Evolutionary conservation across 495 filamentous ascomycete species (phyloP).

Genomic region (Saxispiralis lemnorum): DNA sequence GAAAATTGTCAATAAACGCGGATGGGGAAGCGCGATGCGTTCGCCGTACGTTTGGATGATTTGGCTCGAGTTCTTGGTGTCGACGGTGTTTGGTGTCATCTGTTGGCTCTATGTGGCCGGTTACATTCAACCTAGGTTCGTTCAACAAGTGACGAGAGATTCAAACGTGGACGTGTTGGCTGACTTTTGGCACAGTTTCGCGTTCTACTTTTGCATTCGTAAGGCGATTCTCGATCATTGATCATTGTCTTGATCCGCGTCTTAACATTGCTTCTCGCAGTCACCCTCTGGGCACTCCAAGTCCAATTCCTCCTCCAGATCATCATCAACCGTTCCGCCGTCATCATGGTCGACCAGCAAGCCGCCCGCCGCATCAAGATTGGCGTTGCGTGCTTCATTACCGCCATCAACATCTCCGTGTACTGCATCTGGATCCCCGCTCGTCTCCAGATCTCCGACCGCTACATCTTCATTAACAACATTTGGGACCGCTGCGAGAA

Average conservation of each 20-base stretch:
- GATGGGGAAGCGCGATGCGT: slow-evolving; percentile 7
- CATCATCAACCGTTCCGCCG: slow-evolving; percentile 31
- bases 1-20: not conserved
- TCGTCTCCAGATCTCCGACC: slow-evolving; percentile 23
- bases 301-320: slow-evolving; percentile 56
- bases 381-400: slow-evolving; percentile 27
- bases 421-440: slow-evolving; percentile 34
- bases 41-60: slow-evolving; percentile 13
- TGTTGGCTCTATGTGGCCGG: slow-evolving; percentile 11
- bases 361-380: slow-evolving; percentile 24
- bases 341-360: slow-evolving; percentile 23
- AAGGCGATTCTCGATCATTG: too few relatives aligned
- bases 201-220: too few relatives aligned
- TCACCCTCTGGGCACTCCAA: slow-evolving; percentile 52
- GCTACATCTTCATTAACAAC: slow-evolving; percentile 28
- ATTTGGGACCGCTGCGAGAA: slow-evolving; percentile 37
- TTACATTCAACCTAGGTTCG: slow-evolving; percentile 8
- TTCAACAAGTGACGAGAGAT: too few relatives aligned
- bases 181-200: too few relatives aligned
- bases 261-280: not conserved
- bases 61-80: slow-evolving; percentile 12
- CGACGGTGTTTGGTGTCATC: slow-evolving; percentile 10
- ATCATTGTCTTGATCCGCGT: not conserved
- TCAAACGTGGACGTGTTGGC: too few relatives aligned
- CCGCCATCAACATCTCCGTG: slow-evolving; percentile 29